Base-by-base conservation (phyloP, 2,329 filamentous ascomycete genomes). In the Capronia epimyces region DNA sequence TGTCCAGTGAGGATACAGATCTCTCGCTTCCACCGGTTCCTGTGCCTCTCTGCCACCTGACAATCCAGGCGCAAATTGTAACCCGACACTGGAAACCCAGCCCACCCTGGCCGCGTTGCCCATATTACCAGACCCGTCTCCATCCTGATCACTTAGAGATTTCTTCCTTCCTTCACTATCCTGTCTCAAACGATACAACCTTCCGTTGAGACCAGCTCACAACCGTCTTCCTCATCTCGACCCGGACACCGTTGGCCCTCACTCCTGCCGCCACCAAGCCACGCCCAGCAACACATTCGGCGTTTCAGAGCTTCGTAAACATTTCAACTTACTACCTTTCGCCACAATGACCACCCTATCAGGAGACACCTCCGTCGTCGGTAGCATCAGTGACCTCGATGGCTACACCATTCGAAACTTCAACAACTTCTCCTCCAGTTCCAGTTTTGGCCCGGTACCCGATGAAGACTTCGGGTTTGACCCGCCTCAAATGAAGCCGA, bases 401-500 rank as follows among this genome's bases (percentile, higher is more conserved):
- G 57, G 57, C n/a, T 59, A 57, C 47, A 57, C 46, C 20, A 15
- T 59, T 29, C 42, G 54, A 46, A 51, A 56, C 47, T 53, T 53
- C 44, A 46, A 41, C 9, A 57, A 57, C 34, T 57, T 57, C 34
- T 46, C 53, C 22, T 31, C 51, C 39, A 24, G 24, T 9, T 36
- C 36, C 20, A 37, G 13, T 32, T 57, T 47, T 20, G 37, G 40
- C 3, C 37, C 54, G 22, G n/a, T 34, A 12, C 45, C 52, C 31
- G 49, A 55, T 20, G 59, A 60, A 32, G 54, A 60, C 43, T 62
- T 62, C 50, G 59, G 59, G 32, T 62, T 62, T 31, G 59, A 62
- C 39, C 59, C 59, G 4, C 53, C 56, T 3, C 25, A 40, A 20
- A n/a, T 46, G 12, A 57, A 56, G 31, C 45, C 21, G 16, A 42